phyloP scores from a whole-genome alignment of 306 rosid genomes.

The Cucumis cinereus region DNA sequence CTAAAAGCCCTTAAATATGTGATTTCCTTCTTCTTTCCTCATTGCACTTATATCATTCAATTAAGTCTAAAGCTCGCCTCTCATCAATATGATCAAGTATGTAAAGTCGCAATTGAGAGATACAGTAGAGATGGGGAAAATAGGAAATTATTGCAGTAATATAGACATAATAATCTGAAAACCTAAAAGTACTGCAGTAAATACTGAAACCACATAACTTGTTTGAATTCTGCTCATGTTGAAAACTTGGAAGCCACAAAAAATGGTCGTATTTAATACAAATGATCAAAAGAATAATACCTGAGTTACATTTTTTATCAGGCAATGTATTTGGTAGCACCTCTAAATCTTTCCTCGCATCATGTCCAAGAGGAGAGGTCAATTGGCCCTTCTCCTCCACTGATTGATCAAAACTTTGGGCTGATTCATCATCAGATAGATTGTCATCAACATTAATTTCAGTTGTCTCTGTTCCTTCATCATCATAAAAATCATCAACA shows the following conservation, averaged over 20 bases:
- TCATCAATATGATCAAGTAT: not conserved
- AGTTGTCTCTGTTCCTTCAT: conserved; percentile 31
- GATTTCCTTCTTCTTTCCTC: not conserved
- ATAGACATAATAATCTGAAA: not conserved
- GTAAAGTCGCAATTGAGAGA: not conserved
- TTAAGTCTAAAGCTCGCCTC: not conserved
- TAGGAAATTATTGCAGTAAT: not conserved
- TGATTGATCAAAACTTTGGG: conserved; percentile 4
- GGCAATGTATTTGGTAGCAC: conserved; percentile 6
- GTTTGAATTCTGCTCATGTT: not conserved
- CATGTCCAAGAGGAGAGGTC: not conserved
- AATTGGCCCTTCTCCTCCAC: conserved; percentile 9
- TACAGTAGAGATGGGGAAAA: not conserved
- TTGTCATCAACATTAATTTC: conserved; percentile 34
- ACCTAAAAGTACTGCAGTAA: not conserved
- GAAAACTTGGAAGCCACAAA: not conserved
- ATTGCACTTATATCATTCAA: not conserved
- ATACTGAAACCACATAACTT: not conserved
- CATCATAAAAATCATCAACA: conserved; percentile 15
- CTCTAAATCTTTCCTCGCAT: conserved; percentile 7
- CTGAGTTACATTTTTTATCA: conserved; percentile 20
- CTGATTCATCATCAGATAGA: conserved; percentile 15
- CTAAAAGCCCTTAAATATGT: not conserved
- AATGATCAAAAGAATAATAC: conserved; percentile 19
- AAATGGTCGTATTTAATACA: not conserved